phyloP scores from a whole-genome alignment of 208 protist genomes.

The Acanthamoeba polyphaga region DNA sequence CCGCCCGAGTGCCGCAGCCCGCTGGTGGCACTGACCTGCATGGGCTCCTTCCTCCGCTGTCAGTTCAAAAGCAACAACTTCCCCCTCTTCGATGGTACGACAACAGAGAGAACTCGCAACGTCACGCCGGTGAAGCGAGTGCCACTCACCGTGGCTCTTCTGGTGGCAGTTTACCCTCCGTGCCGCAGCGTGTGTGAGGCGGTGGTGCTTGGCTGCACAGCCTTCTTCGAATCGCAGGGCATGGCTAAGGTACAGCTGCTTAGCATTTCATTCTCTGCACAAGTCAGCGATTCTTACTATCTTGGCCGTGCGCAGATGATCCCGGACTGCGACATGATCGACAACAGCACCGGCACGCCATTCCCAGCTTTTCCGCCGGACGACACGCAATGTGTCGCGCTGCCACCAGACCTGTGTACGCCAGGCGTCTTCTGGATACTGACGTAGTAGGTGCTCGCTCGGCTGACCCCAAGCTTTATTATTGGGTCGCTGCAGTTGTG shows the following conservation, averaged over 20 bases:
- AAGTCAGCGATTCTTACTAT: no score
- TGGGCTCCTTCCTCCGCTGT: conserved; percentile 48
- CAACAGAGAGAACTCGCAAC: no score
- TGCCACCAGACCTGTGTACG: conserved; percentile 19
- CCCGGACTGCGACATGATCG: conserved; percentile 47
- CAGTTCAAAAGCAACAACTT: background rate
- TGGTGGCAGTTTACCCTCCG: conserved; percentile 31
- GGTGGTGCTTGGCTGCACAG: background rate
- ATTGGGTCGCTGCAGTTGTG: background rate
- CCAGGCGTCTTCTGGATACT: background rate
- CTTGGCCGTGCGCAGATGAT: background rate
- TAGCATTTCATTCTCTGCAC: no score
- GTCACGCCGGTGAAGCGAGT: no score
- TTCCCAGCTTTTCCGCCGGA: conserved; percentile 15
- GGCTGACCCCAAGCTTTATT: background rate
- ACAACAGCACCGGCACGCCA: conserved; percentile 40
- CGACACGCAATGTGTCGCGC: background rate
- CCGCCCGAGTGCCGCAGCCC: conserved; percentile 1
- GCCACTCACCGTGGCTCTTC: no score
- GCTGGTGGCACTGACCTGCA: conserved; percentile 12
- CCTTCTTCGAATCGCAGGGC: conserved; percentile 24
- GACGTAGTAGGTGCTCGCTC: background rate
- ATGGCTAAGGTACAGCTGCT: background rate
- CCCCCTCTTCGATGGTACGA: background rate
- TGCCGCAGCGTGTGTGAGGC: conserved; percentile 28